These are phyloP conservation scores for Aspergillus tanneri DNA, from an alignment of 2,329 filamentous ascomycete genomes.

Conservation along the genomic window DNA sequence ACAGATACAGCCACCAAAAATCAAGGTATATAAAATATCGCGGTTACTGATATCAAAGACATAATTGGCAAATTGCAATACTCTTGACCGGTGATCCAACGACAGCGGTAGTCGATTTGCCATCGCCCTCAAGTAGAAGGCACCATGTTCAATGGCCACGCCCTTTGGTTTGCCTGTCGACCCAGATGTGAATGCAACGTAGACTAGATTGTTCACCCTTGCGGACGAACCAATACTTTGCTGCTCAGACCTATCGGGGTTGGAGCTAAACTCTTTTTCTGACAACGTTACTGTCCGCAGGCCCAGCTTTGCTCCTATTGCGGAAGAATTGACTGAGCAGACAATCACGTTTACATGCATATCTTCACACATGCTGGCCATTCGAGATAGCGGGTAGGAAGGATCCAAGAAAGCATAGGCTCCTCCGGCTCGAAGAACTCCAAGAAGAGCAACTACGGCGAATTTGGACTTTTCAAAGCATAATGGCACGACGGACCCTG, in stretches of 20 bases:
- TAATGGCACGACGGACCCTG: slow-evolving; percentile 3
- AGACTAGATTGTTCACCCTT: not conserved
- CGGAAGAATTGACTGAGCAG: not conserved
- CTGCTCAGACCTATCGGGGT: no score
- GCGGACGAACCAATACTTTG: no score
- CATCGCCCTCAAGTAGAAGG: not conserved
- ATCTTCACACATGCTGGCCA: not conserved
- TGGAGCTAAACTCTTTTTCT: no score
- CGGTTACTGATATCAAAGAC: not conserved
- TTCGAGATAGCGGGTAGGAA: slow-evolving; percentile 2
- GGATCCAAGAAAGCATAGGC: slow-evolving; percentile 10
- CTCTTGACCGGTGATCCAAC: not conserved
- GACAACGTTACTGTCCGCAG: not conserved
- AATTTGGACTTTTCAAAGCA: slow-evolving; percentile 10
- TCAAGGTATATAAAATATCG: not conserved
- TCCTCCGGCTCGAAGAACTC: slow-evolving; percentile 8
- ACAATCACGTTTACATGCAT: not conserved
- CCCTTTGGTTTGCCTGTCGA: slow-evolving; percentile 1
- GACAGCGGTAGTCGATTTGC: not conserved
- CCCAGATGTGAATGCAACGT: not conserved
- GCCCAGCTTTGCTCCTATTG: no score
- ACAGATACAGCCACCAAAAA: slow-evolving; percentile 1
- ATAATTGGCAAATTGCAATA: slow-evolving; percentile 1
- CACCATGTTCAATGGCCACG: not conserved
- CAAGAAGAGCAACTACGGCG: slow-evolving; percentile 1